Percentiles rank a stretch among this genome's conserved stretches.
phyloP scores from a whole-genome alignment of 2,329 filamentous ascomycete genomes.

The Fusarium lyarnte region DNA sequence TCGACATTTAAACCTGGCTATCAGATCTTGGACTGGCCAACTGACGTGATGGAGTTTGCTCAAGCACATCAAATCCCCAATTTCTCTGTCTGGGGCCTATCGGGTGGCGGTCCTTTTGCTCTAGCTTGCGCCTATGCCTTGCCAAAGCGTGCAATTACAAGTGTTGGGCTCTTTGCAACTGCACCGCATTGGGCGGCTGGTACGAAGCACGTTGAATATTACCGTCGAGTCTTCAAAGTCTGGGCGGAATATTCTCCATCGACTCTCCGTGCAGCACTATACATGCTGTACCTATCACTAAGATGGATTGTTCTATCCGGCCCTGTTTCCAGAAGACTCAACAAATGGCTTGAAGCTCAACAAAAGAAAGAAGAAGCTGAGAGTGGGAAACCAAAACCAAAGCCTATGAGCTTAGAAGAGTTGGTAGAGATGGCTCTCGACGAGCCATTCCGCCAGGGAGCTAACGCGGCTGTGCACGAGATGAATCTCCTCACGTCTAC shows the following conservation, averaged over 20 bases:
- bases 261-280: constrained; percentile 26
- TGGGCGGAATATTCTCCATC: constrained; percentile 40
- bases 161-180: constrained; percentile 51
- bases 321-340: neutral
- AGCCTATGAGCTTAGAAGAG: constrained; percentile 29
- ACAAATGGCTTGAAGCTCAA: constrained; percentile 17
- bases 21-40: constrained; percentile 47
- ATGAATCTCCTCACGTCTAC: constrained; percentile 42
- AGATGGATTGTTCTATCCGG: constrained; percentile 20
- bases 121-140: constrained; percentile 48
- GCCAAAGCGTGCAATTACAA: constrained; percentile 44
- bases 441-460: constrained; percentile 45
- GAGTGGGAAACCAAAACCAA: neutral
- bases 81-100: constrained; percentile 49
- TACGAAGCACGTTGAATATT: constrained; percentile 41
- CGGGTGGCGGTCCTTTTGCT: constrained; percentile 51
- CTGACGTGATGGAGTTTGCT: constrained; percentile 47
- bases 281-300: neutral
- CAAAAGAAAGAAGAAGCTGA: neutral
- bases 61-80: constrained; percentile 32
- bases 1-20: constrained; percentile 49
- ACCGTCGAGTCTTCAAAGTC: constrained; percentile 29
- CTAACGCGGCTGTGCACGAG: constrained; percentile 41
- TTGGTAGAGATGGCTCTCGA: constrained; percentile 44
- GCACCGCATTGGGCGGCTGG: constrained; percentile 49